Percentiles rank a stretch among this genome's conserved stretches.
Evolutionary conservation across 2,329 filamentous ascomycete genomes (phyloP).

Genomic region (Trichoderma semiorbis): DNA sequence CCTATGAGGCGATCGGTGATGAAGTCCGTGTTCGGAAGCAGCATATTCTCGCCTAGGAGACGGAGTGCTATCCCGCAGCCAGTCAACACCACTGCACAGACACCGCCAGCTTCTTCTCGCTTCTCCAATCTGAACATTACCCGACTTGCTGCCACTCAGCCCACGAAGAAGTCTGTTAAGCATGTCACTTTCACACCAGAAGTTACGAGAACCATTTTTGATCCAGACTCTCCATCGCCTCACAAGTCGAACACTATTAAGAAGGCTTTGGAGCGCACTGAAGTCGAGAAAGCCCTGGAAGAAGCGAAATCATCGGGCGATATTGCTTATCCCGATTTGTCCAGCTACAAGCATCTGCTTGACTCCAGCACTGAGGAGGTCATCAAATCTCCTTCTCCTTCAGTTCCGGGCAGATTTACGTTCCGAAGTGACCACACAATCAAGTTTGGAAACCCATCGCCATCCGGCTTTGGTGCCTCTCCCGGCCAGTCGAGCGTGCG

Average conservation of each 20-base stretch:
- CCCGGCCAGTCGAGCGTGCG: constrained; percentile 60
- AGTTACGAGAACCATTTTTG: constrained; percentile 49
- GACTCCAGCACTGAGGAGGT: constrained; percentile 25
- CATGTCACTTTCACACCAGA: constrained; percentile 77
- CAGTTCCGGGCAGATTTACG: constrained; percentile 57
- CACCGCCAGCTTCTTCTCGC: constrained; percentile 44
- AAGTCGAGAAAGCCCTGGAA: constrained; percentile 23
- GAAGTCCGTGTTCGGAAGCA: constrained; percentile 7
- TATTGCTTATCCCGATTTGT: constrained; percentile 54
- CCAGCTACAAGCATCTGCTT: constrained; percentile 37
- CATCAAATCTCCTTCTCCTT: constrained; percentile 31
- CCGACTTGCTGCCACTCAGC: constrained; percentile 57
- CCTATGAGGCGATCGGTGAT: constrained; percentile 38
- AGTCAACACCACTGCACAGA: constrained; percentile 39
- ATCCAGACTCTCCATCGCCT: constrained; percentile 54
- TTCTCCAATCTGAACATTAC: constrained; percentile 51
- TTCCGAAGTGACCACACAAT: constrained; percentile 66
- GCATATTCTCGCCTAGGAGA: neutral
- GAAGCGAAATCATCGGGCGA: constrained; percentile 30
- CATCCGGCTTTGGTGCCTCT: constrained; percentile 53
- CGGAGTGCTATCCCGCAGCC: constrained; percentile 50
- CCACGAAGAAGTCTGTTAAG: constrained; percentile 64
- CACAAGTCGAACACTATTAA: constrained; percentile 44
- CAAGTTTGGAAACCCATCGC: constrained; percentile 48
- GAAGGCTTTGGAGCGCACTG: neutral